Evolutionary conservation across 345 rosid genomes (phyloP).

Genomic region (Diplotaxis tenuifolia): DNA sequence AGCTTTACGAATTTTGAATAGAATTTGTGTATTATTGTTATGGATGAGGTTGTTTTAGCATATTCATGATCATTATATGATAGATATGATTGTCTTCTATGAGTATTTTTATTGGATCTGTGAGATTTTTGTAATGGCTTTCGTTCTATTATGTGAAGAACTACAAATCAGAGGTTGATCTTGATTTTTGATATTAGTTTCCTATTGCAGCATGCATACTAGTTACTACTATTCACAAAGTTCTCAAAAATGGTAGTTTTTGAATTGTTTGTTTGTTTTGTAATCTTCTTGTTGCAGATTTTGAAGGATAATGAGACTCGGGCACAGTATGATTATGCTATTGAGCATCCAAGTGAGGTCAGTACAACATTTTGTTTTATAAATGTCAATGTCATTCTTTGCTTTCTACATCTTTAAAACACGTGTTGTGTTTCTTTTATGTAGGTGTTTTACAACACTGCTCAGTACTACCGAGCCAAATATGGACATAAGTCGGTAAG

Average conservation of each 20-base stretch:
- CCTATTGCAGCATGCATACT: too few species aligned
- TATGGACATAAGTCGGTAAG: constrained; percentile 97
- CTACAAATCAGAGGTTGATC: neutral
- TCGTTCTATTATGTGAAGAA: neutral
- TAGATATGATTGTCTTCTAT: neutral
- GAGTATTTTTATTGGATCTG: neutral
- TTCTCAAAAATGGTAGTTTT: neutral
- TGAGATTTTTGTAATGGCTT: neutral
- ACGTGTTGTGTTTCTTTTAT: too few species aligned
- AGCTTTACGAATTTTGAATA: too few species aligned
- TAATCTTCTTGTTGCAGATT: constrained; percentile 48
- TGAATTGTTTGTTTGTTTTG: neutral
- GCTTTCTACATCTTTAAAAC: neutral
- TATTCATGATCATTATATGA: neutral
- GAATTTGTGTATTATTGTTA: neutral
- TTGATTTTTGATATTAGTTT: neutral
- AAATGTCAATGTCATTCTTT: neutral
- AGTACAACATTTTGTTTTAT: neutral
- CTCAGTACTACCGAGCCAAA: constrained; percentile 83
- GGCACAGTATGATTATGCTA: constrained; percentile 91
- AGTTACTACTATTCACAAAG: neutral
- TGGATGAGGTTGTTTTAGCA: neutral
- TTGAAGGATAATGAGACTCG: constrained; percentile 94
- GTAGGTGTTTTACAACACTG: constrained; percentile 90
- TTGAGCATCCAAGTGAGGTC: constrained; percentile 97